Conservation (phyloP, 305 asterid genomes). For the Plantago lanceolata region DNA sequence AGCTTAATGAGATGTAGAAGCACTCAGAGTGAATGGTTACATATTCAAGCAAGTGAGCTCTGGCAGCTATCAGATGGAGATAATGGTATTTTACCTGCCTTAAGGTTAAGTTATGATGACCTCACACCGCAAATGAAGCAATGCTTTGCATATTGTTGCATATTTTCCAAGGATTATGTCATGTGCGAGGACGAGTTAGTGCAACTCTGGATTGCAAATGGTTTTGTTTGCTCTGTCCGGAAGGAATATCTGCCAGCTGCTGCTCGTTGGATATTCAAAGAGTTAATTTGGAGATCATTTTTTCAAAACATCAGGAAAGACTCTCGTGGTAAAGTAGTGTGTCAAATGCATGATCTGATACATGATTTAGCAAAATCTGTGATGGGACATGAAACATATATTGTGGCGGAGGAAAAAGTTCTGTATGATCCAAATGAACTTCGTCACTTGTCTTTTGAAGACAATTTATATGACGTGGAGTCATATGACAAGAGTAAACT, state of each 20-base stretch:
- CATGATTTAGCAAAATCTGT: constrained; percentile 35
- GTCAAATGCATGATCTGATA: constrained; percentile 37
- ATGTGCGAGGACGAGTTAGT: constrained; percentile 26
- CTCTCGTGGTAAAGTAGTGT: constrained; percentile 1
- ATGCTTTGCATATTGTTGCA: constrained; percentile 38
- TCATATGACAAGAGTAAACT: not conserved
- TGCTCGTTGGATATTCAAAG: constrained; percentile 26
- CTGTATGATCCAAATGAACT: not conserved
- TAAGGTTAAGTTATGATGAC: constrained; percentile 41
- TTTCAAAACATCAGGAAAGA: constrained; percentile 24
- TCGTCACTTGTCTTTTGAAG: constrained; percentile 14
- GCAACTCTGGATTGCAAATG: constrained; percentile 36
- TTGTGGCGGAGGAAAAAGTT: not conserved
- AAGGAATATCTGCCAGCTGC: constrained; percentile 13
- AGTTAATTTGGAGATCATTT: constrained; percentile 34
- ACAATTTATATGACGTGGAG: not conserved
- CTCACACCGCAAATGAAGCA: constrained; percentile 27
- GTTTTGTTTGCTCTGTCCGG: constrained; percentile 21
- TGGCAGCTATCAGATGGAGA: constrained; percentile 19
- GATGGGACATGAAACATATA: constrained; percentile 22
- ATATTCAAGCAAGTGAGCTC: constrained; percentile 15
- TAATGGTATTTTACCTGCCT: constrained; percentile 26
- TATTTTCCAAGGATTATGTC: constrained; percentile 35
- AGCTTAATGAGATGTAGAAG: constrained; percentile 25
- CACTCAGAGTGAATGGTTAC: constrained; percentile 19